Base-by-base conservation (phyloP, 306 rosid genomes). In the Inga laurina region DNA sequence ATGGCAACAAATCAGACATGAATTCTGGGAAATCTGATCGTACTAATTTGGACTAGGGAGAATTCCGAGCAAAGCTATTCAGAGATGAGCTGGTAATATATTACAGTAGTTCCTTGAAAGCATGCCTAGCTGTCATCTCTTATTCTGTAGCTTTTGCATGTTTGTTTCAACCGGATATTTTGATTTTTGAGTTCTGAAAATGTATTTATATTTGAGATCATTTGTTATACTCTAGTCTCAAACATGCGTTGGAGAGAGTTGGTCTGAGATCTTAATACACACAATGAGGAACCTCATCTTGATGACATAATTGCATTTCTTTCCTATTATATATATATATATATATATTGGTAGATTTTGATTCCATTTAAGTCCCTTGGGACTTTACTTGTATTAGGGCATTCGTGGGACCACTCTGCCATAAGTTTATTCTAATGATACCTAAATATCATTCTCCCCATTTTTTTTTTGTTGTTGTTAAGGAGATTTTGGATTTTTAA, bases 51-150 rank as follows among this genome's bases (percentile, higher is more conserved):
- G 98, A 97, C 74, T 97, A 97, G 99, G 91, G 99, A 48, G 97
- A 94, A 77, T 93, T 97, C 91, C 91, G 99, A 88, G 99, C 99
- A 35, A 91, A 90, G 87, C 88, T 97, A 41, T 91, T 85, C 72
- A 79, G 82, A 21, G 88, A 84, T 56, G 97, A 92, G 91, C 95
- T 89, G 99, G 99, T 97, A 79, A 87, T 83, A 54, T 73, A 46
- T 81, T n/a, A n/a, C n/a, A n/a, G n/a, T 86, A 54, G 44, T 84
- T 85, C 82, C 57, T 73, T 64, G 39, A 73, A 62, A 30, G 13
- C 59, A 49, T 78, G 32, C 48, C 19, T 65, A 64, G 81, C 30
- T 79, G 51, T 46, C 73, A 59, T 49, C 27, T 79, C 69, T 61
- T 43, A 59, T 75, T 59, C 8, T 59, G 39, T 51, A 74, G 45